Evolutionary conservation across 176 grass and related monocot species (phyloP), one percentile per base, ranked within the genome.

Genomic region (Olyra latifolia): DNA sequence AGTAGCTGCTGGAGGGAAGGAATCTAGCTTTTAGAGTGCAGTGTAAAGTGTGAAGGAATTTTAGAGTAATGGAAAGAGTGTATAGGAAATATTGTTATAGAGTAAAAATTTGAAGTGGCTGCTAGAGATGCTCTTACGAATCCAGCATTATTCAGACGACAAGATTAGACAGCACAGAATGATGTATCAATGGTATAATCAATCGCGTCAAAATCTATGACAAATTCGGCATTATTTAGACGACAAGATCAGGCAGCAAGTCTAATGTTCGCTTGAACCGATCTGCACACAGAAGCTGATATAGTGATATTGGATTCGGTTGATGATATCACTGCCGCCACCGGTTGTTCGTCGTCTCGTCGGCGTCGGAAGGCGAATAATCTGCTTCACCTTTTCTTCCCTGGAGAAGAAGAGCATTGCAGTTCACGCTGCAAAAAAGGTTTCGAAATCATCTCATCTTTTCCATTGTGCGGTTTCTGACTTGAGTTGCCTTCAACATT

Each of bases 171-270:
- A 9, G 45, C 12, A 16, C n/a, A n/a, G n/a, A n/a, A n/a, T n/a
- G n/a, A n/a, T n/a, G n/a, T n/a, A n/a, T n/a, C n/a, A n/a, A n/a
- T n/a, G n/a, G 12, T 8, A 10, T 32, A 1, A 29, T 42, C 29
- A 28, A 56, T 42, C n/a, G 59, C 54, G 81, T 38, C 25, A 57
- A 67, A 57, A 75, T 19, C 50, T 77, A 54, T 42, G 32, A 74
- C n/a, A n/a, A n/a, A 74, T 22, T 58, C 59, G 32, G 23, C 75
- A 17, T 32, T 23, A 29, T 66, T 71, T 11, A n/a, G 28, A 23
- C 9, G 54, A 23, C 42, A 50, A 24, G 1, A 72, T 50, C 12
- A 40, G 27, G 56, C 79, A 9, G 45, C 12, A 16, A 65, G 11
- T 1, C 61, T 24, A 19, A n/a, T 40, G 20, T 1, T 48, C 13